Conservation (phyloP, 352 stramenopile species). For the Globisporangium heterothallicum region DNA sequence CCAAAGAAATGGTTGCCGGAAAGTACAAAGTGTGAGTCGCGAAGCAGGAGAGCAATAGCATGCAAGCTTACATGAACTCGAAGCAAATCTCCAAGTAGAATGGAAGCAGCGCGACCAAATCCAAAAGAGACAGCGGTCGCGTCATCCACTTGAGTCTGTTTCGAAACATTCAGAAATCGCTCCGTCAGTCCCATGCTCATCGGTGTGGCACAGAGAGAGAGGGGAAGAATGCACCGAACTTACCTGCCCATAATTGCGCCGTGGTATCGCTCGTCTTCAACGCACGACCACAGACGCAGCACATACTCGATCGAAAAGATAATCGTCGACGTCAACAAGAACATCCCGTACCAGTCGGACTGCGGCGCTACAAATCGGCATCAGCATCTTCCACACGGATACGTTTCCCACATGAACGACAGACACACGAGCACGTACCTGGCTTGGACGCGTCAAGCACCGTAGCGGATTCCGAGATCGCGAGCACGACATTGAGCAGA, state of each 20-base stretch:
- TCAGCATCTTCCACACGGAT: no score
- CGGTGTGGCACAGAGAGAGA: background rate
- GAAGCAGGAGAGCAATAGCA: background rate
- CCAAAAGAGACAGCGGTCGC: constrained; percentile 48
- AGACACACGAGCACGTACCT: no score
- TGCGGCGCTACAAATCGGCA: no score
- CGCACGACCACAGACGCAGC: constrained; percentile 55
- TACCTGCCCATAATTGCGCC: constrained; percentile 34
- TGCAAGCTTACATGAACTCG: constrained; percentile 29
- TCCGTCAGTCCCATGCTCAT: background rate
- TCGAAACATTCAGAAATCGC: background rate
- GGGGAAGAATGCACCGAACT: background rate
- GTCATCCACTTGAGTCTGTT: constrained; percentile 53
- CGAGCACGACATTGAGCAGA: constrained; percentile 52
- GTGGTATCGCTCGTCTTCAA: constrained; percentile 47
- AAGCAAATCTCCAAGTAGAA: constrained; percentile 60
- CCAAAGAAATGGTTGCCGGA: no score
- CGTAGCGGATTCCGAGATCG: constrained; percentile 36
- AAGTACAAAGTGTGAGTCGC: no score
- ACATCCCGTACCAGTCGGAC: constrained; percentile 34
- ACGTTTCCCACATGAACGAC: no score
- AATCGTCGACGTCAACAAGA: constrained; percentile 47
- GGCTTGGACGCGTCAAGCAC: constrained; percentile 7
- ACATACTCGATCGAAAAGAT: constrained; percentile 61
- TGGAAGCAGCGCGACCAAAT: constrained; percentile 43